phyloP scores from a whole-genome alignment of 2,329 filamentous ascomycete genomes.

The Fusarium falciforme region DNA sequence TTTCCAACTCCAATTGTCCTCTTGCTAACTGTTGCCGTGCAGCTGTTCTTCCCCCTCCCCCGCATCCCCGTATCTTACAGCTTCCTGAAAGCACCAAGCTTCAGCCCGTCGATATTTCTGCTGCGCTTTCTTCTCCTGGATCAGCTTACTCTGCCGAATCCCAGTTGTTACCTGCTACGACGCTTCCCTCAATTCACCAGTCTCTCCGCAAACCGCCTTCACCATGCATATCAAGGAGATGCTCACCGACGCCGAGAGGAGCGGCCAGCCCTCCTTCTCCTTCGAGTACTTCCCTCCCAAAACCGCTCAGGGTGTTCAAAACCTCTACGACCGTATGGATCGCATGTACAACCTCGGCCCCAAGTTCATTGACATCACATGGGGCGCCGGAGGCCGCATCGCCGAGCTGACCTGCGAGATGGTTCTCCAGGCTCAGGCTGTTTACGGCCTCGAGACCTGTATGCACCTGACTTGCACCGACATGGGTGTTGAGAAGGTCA shows the following conservation, averaged over 20 bases:
- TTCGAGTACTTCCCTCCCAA: slow-evolving; percentile 99
- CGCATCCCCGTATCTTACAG: background rate
- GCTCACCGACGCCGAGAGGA: slow-evolving; percentile 82
- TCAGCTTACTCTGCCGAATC: slow-evolving; percentile 4
- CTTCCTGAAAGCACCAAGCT: slow-evolving; percentile 1
- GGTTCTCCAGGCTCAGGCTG: slow-evolving; percentile 94
- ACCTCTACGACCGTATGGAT: slow-evolving; percentile 99
- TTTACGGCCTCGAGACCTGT: slow-evolving; percentile 96
- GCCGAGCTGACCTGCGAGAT: slow-evolving; percentile 96
- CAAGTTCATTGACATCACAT: slow-evolving; percentile 97
- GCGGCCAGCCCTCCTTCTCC: slow-evolving; percentile 89
- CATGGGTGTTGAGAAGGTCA: slow-evolving; percentile 93
- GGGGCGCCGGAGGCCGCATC: slow-evolving; percentile 93
- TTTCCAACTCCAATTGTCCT: slow-evolving; percentile 1
- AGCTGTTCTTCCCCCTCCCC: slow-evolving; percentile 29
- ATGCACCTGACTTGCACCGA: slow-evolving; percentile 99
- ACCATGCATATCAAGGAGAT: slow-evolving; percentile 97
- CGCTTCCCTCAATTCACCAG: background rate
- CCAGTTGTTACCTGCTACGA: background rate
- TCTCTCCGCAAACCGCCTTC: slow-evolving; percentile 40
- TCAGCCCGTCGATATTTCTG: background rate
- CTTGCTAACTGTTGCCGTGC: slow-evolving; percentile 20
- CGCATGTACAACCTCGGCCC: slow-evolving; percentile 96
- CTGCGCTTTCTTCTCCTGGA: background rate
- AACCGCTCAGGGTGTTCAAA: slow-evolving; percentile 96